Evolutionary conservation across 2,329 filamentous ascomycete genomes (phyloP).

Genomic region (Pseudogymnoascus sp.): DNA sequence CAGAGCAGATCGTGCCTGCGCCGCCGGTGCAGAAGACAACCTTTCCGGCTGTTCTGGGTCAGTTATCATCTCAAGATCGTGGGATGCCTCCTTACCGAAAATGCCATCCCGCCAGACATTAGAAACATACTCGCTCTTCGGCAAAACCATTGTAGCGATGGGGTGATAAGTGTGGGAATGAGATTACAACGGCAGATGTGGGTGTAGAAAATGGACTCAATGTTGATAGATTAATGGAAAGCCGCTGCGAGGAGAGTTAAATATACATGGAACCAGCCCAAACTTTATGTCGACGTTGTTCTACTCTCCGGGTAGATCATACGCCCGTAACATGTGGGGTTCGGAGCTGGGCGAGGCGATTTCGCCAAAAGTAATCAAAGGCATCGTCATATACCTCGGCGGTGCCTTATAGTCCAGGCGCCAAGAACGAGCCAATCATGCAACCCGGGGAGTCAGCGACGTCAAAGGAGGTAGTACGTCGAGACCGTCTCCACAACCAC

Average conservation of each 20-base stretch:
- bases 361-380: not conserved
- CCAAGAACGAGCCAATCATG: not conserved
- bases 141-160: slow-evolving; percentile 52
- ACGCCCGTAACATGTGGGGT: slow-evolving; percentile 6
- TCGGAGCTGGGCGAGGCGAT: not conserved
- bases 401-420: not conserved
- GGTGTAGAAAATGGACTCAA: not conserved
- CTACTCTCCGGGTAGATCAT: not conserved
- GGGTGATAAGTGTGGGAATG: not conserved
- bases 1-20: slow-evolving; percentile 87
- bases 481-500: slow-evolving; percentile 1
- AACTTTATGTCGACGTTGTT: not conserved
- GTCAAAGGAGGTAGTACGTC: not conserved
- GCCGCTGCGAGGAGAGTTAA: not conserved
- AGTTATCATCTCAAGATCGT: slow-evolving; percentile 8
- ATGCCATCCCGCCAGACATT: slow-evolving; percentile 80
- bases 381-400: not conserved
- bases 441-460: slow-evolving; percentile 5
- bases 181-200: not conserved
- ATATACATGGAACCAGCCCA: not conserved
- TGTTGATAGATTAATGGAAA: not conserved
- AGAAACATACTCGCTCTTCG: slow-evolving; percentile 70
- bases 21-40: slow-evolving; percentile 95
- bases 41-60: slow-evolving; percentile 58
- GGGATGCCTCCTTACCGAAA: slow-evolving; percentile 53